These are phyloP conservation scores for Penicillium samsonianum DNA, from an alignment of 495 filamentous ascomycete genomes.

Conservation along the genomic window DNA sequence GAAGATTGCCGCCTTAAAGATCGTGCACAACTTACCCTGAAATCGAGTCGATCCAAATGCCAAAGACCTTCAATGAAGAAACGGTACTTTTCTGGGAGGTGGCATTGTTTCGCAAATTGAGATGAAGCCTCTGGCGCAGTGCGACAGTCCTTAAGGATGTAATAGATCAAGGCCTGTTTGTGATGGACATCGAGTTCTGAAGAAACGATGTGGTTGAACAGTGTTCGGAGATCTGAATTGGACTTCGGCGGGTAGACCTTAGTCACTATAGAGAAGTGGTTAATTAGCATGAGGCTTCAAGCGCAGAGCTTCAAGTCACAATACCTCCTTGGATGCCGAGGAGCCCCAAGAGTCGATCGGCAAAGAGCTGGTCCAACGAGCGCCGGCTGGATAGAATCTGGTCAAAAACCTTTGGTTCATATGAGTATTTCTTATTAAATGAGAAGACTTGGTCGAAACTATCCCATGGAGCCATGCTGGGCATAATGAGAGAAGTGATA, in stretches of 20 bases:
- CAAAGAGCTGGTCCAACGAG: slow-evolving; percentile 65
- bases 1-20: background rate
- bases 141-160: slow-evolving; percentile 74
- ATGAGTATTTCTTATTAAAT: slow-evolving; percentile 61
- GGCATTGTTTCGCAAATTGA: slow-evolving; percentile 55
- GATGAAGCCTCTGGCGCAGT: slow-evolving; percentile 49
- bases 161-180: slow-evolving; percentile 77
- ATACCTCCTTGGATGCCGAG: slow-evolving; percentile 69
- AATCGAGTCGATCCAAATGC: slow-evolving; percentile 71
- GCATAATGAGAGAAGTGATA: slow-evolving; percentile 5
- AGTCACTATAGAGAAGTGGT: slow-evolving; percentile 39
- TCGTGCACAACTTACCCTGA: slow-evolving; percentile 47
- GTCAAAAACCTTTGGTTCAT: slow-evolving; percentile 57
- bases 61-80: slow-evolving; percentile 80
- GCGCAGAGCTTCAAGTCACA: slow-evolving; percentile 7
- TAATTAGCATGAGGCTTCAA: background rate
- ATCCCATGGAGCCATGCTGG: slow-evolving; percentile 47
- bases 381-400: slow-evolving; percentile 64
- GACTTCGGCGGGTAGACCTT: slow-evolving; percentile 70
- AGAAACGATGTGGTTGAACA: slow-evolving; percentile 64
- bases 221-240: slow-evolving; percentile 60
- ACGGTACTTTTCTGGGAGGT: slow-evolving; percentile 67
- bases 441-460: slow-evolving; percentile 66
- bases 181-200: slow-evolving; percentile 63
- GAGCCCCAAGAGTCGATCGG: slow-evolving; percentile 70